Base-by-base conservation (phyloP, 2,329 filamentous ascomycete genomes). In the Microascus cirrosus region DNA sequence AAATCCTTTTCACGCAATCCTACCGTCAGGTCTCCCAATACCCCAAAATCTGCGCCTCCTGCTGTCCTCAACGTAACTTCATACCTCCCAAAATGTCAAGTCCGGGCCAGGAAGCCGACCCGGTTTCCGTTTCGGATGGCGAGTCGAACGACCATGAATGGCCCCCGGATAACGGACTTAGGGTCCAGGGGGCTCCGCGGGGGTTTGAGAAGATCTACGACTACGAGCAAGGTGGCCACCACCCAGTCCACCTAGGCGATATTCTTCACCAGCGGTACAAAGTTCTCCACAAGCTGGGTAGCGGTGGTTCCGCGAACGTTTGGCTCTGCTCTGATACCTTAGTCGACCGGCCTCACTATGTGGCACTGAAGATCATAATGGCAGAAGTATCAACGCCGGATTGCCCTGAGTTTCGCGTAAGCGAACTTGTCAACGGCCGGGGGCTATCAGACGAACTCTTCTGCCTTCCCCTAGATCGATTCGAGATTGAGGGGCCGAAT, bases 191-290 rank as follows among this genome's bases (percentile, higher is more conserved):
- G 36, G 36, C 36, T 3, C 36, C 18, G 36, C 6, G 12, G 12
- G 12, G 36, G 18, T 3, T 18, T 13, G 36, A 13, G 12, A 64
- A 15, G 63, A 65, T 36, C n/a, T 36, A 36, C 34, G 34, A 36
- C 34, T 36, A 36, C 34, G 34, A 36, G 13, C 13, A 7, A 13
- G 34, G 34, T 13, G 34, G 34, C 13, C 34, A 36, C 13, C 34
- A 36, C 34, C 34, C 34, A 8, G 34, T 36, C 34, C 34, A 36
- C 13, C 34, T 36, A 36, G 34, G 34, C 34, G 34, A 36, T 13
- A 36, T 36, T 13, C 34, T 36, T 36, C 34, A 36, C 13, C 34
- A 36, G 34, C 34, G 34, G 7, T 36, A 36, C 13, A 36, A 36
- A 13, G 13, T 13, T 13, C 13, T 8, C 34, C 34, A 36, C 34